Evolutionary conservation across 768 basidiomycete genomes (phyloP).

Genomic region (Tephrocybe sp.): DNA sequence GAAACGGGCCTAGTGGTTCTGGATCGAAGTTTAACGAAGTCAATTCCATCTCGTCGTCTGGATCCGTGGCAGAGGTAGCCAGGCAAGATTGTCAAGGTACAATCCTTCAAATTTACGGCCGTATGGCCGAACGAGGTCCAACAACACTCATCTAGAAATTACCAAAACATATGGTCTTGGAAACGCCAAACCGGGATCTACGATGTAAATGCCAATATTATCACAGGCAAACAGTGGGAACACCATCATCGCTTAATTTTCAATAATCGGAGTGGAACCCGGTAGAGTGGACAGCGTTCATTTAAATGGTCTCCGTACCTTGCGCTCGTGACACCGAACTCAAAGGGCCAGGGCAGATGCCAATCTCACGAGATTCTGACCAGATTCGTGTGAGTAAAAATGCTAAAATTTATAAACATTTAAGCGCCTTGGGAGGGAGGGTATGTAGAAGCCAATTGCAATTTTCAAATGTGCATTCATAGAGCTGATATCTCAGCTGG

Average conservation of each 20-base stretch:
- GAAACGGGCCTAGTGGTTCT: conserved; percentile 16
- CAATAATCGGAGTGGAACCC: conserved; percentile 14
- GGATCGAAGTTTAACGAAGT: conserved; percentile 14
- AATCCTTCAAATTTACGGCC: conserved; percentile 20
- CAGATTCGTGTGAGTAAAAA: neutral
- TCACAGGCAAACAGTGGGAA: conserved; percentile 14
- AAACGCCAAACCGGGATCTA: conserved; percentile 27
- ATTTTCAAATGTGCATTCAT: too few species aligned
- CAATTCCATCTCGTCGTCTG: conserved; percentile 30
- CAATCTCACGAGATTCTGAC: neutral
- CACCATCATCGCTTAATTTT: conserved; percentile 18
- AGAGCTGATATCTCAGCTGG: too few species aligned
- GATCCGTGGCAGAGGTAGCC: conserved; percentile 30
- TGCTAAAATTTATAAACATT: neutral
- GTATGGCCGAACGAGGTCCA: conserved; percentile 21
- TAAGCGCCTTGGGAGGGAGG: neutral
- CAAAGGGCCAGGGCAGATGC: conserved; percentile 11
- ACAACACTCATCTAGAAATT: conserved; percentile 14
- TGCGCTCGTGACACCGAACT: conserved; percentile 22
- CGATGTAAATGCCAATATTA: conserved; percentile 13
- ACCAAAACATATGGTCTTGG: conserved; percentile 24
- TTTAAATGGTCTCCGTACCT: conserved; percentile 19
- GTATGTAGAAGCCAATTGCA: too few species aligned
- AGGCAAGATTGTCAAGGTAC: conserved; percentile 34
- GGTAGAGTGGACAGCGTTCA: conserved; percentile 11